Percentiles rank a stretch among this genome's conserved stretches.
These are phyloP conservation scores for Fusarium austroafricanum DNA, from an alignment of 2,329 filamentous ascomycete species.

Conservation along the genomic window DNA sequence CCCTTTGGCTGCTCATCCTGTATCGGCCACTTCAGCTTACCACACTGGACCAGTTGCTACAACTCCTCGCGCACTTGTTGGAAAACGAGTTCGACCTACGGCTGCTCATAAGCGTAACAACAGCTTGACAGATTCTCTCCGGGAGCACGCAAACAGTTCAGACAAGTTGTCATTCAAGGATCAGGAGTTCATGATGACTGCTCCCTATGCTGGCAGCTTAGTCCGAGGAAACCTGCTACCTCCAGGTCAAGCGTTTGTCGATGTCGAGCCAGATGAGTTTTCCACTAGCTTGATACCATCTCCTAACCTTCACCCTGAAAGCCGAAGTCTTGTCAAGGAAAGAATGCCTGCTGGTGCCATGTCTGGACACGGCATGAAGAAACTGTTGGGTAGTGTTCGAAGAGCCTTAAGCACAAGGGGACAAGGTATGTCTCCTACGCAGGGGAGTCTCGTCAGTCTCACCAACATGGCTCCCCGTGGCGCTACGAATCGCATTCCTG, in stretches of 20 bases:
- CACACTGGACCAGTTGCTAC: slow-evolving; percentile 64
- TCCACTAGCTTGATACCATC: slow-evolving; percentile 62
- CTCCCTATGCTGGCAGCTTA: slow-evolving; percentile 82
- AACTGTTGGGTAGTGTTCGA: slow-evolving; percentile 85
- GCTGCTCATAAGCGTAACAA: slow-evolving; percentile 81
- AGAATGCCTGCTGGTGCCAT: slow-evolving; percentile 67
- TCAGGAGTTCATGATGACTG: slow-evolving; percentile 68
- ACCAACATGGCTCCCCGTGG: slow-evolving; percentile 63
- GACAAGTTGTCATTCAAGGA: slow-evolving; percentile 65
- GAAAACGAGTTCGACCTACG: slow-evolving; percentile 68
- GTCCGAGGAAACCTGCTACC: slow-evolving; percentile 88
- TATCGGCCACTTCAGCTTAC: slow-evolving; percentile 62
- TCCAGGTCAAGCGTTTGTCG: slow-evolving; percentile 83
- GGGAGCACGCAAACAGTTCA: slow-evolving; percentile 67
- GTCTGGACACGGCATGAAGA: slow-evolving; percentile 83
- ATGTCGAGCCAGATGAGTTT: slow-evolving; percentile 67
- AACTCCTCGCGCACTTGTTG: slow-evolving; percentile 67
- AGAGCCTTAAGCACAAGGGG: slow-evolving; percentile 77
- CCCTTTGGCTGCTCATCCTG: slow-evolving; percentile 67
- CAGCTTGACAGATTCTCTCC: slow-evolving; percentile 86
- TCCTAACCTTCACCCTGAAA: slow-evolving; percentile 61
- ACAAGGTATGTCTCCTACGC: slow-evolving; percentile 57
- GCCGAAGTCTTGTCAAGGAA: slow-evolving; percentile 57
- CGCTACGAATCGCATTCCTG: slow-evolving; percentile 68
- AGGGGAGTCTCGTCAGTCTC: slow-evolving; percentile 61